phyloP scores from a whole-genome alignment of 1,284 basidiomycete genomes.

The Cutaneotrichosporon mucoides region DNA sequence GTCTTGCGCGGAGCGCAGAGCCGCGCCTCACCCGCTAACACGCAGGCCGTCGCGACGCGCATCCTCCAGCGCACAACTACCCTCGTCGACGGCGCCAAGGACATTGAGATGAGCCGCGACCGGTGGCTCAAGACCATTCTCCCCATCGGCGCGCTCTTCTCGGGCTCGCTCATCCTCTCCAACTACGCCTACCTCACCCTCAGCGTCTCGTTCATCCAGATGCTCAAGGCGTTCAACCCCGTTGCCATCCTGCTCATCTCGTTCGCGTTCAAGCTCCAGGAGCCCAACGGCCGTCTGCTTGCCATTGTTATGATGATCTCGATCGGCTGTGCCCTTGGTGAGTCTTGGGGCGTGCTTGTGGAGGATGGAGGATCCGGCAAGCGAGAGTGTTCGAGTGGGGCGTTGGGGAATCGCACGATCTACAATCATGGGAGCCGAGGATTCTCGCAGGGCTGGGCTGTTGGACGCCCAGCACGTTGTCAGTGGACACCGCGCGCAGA shows the following conservation, averaged over 20 bases:
- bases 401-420: no score
- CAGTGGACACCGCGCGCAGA: no score
- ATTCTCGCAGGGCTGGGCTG: no score
- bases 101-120: conserved; percentile 76
- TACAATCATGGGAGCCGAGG: no score
- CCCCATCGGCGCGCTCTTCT: conserved; percentile 89
- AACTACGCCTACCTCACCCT: conserved; percentile 94
- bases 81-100: conserved; percentile 82
- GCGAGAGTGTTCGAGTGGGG: no score
- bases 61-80: conserved; percentile 80
- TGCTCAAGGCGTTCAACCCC: conserved; percentile 98
- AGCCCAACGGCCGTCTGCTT: conserved; percentile 74
- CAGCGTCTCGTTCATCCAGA: conserved; percentile 90
- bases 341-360: conserved; percentile 29
- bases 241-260: conserved; percentile 94
- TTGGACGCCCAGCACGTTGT: no score
- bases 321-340: conserved; percentile 78
- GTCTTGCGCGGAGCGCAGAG: conserved; percentile 37
- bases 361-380: neutral
- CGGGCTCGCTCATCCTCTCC: conserved; percentile 81
- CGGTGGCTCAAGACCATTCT: conserved; percentile 83
- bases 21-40: conserved; percentile 20
- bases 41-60: conserved; percentile 79
- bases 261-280: conserved; percentile 82
- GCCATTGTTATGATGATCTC: conserved; percentile 78